Base-by-base conservation (phyloP, 1,139 yeast species). In the Yamadazyma siamensis region DNA sequence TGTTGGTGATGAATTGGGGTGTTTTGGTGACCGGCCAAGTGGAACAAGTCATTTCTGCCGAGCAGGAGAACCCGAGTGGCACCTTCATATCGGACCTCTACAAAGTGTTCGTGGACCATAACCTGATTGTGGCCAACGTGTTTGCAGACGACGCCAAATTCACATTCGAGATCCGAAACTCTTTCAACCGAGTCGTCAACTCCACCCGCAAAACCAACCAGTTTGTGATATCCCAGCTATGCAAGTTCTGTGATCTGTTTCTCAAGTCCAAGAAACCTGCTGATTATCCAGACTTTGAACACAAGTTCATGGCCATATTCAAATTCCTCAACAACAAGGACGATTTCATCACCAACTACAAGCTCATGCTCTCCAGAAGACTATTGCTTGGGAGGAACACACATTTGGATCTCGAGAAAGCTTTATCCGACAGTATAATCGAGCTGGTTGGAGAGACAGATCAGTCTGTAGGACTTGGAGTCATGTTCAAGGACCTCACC, bases 321-420 rank as follows among this genome's bases (percentile, higher is more conserved):
- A 59, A 61, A 27, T 51, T 59, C n/a, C 38, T 68, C 10, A 50
- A 50, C 32, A 63, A 59, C 40, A 66, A 66, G 37, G 46, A 43
- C 23, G 64, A 56, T 18, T 64, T 67, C 35, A 40, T 65, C 3
- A 29, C 41, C 2, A 40, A 47, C 2, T 67, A 61, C 39, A 62
- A 60, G 34, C 51, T 51, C 27, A 71, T 66, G 25, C 45, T 66
- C 14, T 62, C 72, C 3, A 54, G 54, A 34, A 43, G 75, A 32
- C 47, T 67, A 21, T 47, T 67, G 20, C 35, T 62, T 15, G 49
- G 52, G 22, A 54, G 49, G 28, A 45, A 46, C 8, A 34, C 54
- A 10, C 9, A 49, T 26, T 35, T 52, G 9, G 39, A 29, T 0
- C 38, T 42, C 4, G 74, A 67, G 32, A 41, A 42, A 26, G 41